These are phyloP conservation scores for Ustilago esculenta DNA, from an alignment of 1,284 basidiomycete genomes.

Conservation along the genomic window DNA sequence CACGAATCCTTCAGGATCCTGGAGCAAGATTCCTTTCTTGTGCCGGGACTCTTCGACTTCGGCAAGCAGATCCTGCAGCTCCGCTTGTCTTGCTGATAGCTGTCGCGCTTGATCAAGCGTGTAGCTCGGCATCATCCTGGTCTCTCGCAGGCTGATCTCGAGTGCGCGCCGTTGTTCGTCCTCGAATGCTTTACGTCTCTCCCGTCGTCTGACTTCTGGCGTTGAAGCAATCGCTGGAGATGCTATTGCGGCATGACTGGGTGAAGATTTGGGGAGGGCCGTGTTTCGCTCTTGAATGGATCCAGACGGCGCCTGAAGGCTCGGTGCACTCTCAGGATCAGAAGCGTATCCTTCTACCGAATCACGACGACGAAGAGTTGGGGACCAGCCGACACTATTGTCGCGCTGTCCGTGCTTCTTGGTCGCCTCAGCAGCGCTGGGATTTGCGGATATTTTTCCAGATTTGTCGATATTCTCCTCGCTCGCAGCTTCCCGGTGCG, in stretches of 20 bases:
- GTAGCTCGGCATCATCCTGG: slow-evolving; percentile 52
- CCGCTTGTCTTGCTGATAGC: slow-evolving; percentile 18
- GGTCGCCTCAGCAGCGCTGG: neutral
- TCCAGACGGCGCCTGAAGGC: slow-evolving; percentile 1
- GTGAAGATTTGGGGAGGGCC: neutral
- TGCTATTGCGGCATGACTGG: neutral
- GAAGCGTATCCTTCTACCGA: slow-evolving; percentile 38
- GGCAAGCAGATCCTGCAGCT: slow-evolving; percentile 7
- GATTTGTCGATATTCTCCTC: neutral
- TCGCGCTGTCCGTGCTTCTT: neutral
- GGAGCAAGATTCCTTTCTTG: slow-evolving; percentile 1
- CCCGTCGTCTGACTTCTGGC: slow-evolving; percentile 14
- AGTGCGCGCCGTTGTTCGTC: slow-evolving; percentile 34
- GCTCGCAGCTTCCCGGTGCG: neutral
- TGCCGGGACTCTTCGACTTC: slow-evolving; percentile 12
- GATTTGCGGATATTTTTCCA: neutral
- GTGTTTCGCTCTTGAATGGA: neutral
- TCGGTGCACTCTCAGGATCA: slow-evolving; percentile 33
- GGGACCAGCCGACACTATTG: slow-evolving; percentile 3
- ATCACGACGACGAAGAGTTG: slow-evolving; percentile 10
- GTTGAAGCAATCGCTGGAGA: neutral
- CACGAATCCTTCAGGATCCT: slow-evolving; percentile 12
- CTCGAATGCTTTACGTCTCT: slow-evolving; percentile 35
- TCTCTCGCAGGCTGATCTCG: slow-evolving; percentile 46
- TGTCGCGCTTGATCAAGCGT: slow-evolving; percentile 25